These are phyloP conservation scores for Citrullus colocynthis DNA, from an alignment of 306 rosid species.

Conservation along the genomic window DNA sequence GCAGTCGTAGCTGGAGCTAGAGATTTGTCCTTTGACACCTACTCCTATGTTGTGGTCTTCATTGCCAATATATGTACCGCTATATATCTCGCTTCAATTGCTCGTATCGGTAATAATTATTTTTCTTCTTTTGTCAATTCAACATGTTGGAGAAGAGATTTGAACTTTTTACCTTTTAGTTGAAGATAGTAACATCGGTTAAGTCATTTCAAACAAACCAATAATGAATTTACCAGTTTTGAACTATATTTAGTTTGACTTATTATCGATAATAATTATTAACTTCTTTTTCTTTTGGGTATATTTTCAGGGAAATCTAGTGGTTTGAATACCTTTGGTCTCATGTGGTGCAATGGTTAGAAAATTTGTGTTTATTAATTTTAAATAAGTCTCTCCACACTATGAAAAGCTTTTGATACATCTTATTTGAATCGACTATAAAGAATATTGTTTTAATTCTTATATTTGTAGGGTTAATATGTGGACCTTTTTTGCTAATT, in stretches of 20 bases:
- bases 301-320: conserved; percentile 43
- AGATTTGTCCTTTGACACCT: conserved; percentile 77
- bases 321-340: conserved; percentile 68
- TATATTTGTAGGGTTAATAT: conserved; percentile 36
- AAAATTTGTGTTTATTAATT: neutral
- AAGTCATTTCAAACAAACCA: neutral
- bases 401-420: no score
- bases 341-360: conserved; percentile 88
- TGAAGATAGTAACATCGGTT: no score
- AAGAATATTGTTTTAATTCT: conserved; percentile 4
- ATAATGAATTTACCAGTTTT: no score
- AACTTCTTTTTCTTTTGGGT: no score
- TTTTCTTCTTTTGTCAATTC: neutral
- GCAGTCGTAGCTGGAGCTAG: conserved; percentile 91
- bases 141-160: neutral
- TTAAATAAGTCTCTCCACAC: neutral
- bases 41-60: conserved; percentile 75
- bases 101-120: conserved; percentile 52
- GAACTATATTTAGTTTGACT: no score
- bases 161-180: neutral
- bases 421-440: neutral
- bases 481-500: conserved; percentile 55
- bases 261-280: no score
- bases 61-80: conserved; percentile 78
- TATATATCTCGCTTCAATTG: conserved; percentile 82